Percentiles rank a stretch among this genome's conserved stretches.
Evolutionary conservation across 441 rosid genomes (phyloP).

Genomic region (Syzygium syzygioides): DNA sequence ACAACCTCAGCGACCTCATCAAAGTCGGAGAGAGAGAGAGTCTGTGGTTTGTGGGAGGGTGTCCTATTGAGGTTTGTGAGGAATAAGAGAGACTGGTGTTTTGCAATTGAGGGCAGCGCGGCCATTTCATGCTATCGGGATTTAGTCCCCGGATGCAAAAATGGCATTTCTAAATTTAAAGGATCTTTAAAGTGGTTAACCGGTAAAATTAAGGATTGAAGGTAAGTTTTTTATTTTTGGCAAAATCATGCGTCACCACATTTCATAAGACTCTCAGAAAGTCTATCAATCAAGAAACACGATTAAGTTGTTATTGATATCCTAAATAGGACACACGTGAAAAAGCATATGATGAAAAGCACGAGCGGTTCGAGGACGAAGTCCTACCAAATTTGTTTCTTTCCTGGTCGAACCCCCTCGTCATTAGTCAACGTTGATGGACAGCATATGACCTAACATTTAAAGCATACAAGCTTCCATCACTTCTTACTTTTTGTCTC

Average conservation of each 20-base stretch:
- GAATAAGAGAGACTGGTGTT: neutral
- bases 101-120: neutral
- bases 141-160: neutral
- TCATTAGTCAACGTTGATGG: neutral
- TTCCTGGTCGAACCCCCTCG: neutral
- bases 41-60: too few relatives aligned
- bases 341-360: neutral
- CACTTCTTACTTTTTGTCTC: neutral
- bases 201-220: neutral
- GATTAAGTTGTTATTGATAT: neutral
- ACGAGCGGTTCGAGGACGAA: neutral
- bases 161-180: neutral
- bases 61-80: too few relatives aligned
- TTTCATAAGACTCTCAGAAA: neutral
- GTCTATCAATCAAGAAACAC: neutral
- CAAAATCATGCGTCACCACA: neutral
- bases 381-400: neutral
- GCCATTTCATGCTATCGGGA: neutral
- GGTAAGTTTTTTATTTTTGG: fast-evolving
- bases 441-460: neutral
- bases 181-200: neutral
- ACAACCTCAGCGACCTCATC: too few relatives aligned
- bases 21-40: too few relatives aligned
- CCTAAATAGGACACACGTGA: neutral
- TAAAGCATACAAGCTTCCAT: neutral